Evolutionary conservation across 805 yeast genomes (phyloP).

Genomic region (Pichia paraexigua): DNA sequence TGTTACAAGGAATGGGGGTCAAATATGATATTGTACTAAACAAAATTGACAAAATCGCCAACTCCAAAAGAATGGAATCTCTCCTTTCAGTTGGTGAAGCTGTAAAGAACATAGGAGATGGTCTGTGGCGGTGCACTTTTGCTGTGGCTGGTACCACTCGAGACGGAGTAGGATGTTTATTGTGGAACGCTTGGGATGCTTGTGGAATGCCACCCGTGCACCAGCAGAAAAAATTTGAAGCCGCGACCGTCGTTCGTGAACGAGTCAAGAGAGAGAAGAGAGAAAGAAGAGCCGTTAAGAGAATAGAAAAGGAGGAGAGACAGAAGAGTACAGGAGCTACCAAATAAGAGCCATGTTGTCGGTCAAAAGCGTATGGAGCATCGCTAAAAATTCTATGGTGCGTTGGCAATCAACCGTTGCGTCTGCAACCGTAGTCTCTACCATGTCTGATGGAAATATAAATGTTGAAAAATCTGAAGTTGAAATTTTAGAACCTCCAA

Average conservation of each 20-base stretch:
- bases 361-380: neutral
- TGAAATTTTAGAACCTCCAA: conserved; percentile 4
- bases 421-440: neutral
- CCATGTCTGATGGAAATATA: neutral
- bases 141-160: neutral
- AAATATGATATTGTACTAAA: conserved; percentile 73
- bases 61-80: conserved; percentile 23
- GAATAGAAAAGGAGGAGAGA: neutral
- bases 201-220: neutral
- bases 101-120: neutral
- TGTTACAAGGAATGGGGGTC: conserved; percentile 45
- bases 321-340: neutral
- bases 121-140: neutral
- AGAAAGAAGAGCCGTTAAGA: neutral
- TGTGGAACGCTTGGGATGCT: neutral
- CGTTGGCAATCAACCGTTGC: neutral
- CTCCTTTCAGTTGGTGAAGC: conserved; percentile 16
- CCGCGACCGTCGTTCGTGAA: conserved; percentile 20
- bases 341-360: neutral
- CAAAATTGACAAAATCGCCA: conserved; percentile 54
- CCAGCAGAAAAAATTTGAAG: conserved; percentile 19
- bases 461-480: neutral
- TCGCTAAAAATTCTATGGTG: neutral
- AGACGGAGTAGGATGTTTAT: neutral
- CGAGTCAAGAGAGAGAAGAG: neutral